These are phyloP conservation scores for Toxicodendron radicans DNA, from an alignment of 345 rosid species.

Conservation along the genomic window DNA sequence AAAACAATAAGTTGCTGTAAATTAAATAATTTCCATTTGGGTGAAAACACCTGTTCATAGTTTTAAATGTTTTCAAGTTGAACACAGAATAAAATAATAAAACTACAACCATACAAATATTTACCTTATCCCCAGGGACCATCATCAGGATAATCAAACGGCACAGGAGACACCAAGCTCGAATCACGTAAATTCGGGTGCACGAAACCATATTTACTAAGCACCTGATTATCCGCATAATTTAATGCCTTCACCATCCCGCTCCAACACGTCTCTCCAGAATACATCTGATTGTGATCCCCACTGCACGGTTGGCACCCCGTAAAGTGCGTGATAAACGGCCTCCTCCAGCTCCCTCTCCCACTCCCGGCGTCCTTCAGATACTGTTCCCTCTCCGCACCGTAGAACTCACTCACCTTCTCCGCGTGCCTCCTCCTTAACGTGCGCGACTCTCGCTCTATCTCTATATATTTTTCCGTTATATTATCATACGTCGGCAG, in stretches of 20 bases:
- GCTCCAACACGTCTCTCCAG: conserved; percentile 72
- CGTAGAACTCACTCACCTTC: conserved; percentile 80
- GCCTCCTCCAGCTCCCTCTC: conserved; percentile 64
- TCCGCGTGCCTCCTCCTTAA: conserved; percentile 82
- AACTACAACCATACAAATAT: not conserved
- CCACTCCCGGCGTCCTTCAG: conserved; percentile 52
- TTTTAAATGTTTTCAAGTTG: too few species aligned
- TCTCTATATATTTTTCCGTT: conserved; percentile 50
- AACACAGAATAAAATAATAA: not conserved
- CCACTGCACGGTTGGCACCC: conserved; percentile 98
- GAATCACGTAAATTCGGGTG: conserved; percentile 67
- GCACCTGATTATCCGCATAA: conserved; percentile 95
- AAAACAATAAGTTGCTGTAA: too few species aligned
- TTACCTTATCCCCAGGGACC: conserved; percentile 57
- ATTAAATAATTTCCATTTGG: too few species aligned
- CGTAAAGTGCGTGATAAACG: conserved; percentile 86
- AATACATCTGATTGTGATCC: conserved; percentile 71
- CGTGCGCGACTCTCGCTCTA: conserved; percentile 43
- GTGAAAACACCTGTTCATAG: too few species aligned
- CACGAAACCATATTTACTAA: conserved; percentile 73
- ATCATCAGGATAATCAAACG: conserved; percentile 82
- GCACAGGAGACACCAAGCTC: conserved; percentile 48
- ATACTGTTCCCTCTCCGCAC: conserved; percentile 52
- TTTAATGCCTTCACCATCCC: conserved; percentile 85
- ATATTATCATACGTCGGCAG: conserved; percentile 53